A percentile compares a stretch with the other conserved stretches of the same genome.
Conservation (phyloP, 371 early-diverging fungal genomes). For the Mucor indicus region DNA sequence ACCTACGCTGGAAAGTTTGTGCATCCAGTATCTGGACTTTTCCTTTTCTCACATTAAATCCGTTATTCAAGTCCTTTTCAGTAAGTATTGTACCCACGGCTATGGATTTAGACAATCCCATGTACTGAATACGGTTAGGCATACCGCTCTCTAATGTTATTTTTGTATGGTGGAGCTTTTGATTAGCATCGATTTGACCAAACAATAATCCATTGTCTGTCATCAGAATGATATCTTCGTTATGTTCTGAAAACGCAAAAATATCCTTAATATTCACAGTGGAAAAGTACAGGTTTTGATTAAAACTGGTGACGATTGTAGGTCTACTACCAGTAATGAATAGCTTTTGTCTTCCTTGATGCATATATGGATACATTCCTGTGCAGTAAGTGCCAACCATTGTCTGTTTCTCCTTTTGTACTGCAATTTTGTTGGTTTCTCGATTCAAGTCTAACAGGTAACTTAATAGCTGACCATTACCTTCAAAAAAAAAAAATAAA, state of each 20-base stretch:
- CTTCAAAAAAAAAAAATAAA: constrained; percentile 23
- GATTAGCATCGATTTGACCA: constrained; percentile 74
- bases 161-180: constrained; percentile 79
- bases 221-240: constrained; percentile 46
- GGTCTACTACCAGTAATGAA: constrained; percentile 86
- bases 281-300: constrained; percentile 68
- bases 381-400: constrained; percentile 18
- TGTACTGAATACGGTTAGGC: constrained; percentile 69
- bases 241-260: constrained; percentile 25
- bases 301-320: constrained; percentile 69
- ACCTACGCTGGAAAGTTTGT: constrained; percentile 67
- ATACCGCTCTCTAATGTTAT: constrained; percentile 63
- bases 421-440: constrained; percentile 29
- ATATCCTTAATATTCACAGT: constrained; percentile 65
- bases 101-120: constrained; percentile 50
- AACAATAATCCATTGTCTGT: constrained; percentile 59
- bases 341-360: constrained; percentile 47
- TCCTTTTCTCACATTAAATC: constrained; percentile 38
- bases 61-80: constrained; percentile 27
- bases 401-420: constrained; percentile 2
- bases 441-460: too few species aligned
- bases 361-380: constrained; percentile 13
- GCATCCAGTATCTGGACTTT: constrained; percentile 72
- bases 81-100: constrained; percentile 53
- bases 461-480: constrained; percentile 75